Conservation (phyloP, 495 filamentous ascomycete genomes). For the Corynascus novoguineensis region DNA sequence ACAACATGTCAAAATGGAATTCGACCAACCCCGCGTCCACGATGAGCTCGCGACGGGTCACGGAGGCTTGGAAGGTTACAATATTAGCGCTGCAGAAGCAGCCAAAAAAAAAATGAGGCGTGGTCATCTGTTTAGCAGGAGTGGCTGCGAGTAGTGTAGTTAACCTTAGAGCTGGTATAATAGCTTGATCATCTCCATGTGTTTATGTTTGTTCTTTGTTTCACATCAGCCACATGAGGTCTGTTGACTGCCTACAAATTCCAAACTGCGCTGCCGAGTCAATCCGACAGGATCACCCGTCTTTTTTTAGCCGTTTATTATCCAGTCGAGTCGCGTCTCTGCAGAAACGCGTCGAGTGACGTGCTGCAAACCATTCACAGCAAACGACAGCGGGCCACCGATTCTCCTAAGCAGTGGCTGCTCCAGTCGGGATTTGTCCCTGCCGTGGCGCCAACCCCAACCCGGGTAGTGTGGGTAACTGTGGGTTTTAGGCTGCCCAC, state of each 20-base stretch:
- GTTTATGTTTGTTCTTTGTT: no score
- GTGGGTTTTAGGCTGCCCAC: slow-evolving; percentile 4
- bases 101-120: no score
- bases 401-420: slow-evolving; percentile 7
- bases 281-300: no score
- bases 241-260: not conserved
- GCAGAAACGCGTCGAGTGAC: slow-evolving; percentile 15
- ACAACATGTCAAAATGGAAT: not conserved
- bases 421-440: slow-evolving; percentile 1
- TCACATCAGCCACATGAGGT: no score
- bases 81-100: no score
- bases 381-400: slow-evolving; percentile 1
- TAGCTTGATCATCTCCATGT: no score
- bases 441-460: slow-evolving; percentile 10
- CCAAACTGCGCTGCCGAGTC: not conserved
- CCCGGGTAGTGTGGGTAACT: not conserved
- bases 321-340: slow-evolving; percentile 11
- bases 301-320: not conserved
- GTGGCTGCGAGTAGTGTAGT: no score
- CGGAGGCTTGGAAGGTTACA: no score
- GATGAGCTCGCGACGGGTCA: not conserved
- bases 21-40: slow-evolving; percentile 1
- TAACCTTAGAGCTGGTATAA: no score
- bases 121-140: no score
- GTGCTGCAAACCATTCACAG: slow-evolving; percentile 17